Percentiles rank a stretch among this genome's conserved stretches.
Evolutionary conservation across 768 basidiomycete genomes (phyloP).

Genomic region (Boletus eberwhitei): DNA sequence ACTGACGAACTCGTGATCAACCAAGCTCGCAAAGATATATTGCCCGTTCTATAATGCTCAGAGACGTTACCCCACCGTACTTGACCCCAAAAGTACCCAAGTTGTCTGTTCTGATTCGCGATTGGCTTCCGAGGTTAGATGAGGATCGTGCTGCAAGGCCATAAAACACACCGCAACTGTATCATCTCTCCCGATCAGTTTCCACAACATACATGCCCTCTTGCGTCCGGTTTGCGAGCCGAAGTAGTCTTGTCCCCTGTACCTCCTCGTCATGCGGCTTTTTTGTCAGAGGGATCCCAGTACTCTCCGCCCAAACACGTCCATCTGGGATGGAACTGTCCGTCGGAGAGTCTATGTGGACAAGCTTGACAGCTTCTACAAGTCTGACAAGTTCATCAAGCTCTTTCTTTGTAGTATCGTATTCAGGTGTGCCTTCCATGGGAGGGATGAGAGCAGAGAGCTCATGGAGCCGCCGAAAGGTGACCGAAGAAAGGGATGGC

Average conservation of each 20-base stretch:
- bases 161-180: conserved; percentile 2
- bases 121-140: not conserved
- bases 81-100: not conserved
- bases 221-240: conserved; percentile 45
- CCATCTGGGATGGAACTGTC: conserved; percentile 36
- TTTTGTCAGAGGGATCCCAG: conserved; percentile 30
- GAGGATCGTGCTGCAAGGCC: not conserved
- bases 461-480: conserved; percentile 62
- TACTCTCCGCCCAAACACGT: conserved; percentile 41
- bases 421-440: conserved; percentile 50
- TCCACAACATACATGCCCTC: conserved; percentile 64
- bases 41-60: not conserved
- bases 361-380: conserved; percentile 78
- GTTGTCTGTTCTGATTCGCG: not conserved
- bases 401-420: conserved; percentile 49
- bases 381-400: conserved; percentile 71
- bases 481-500: conserved; percentile 54
- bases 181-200: conserved; percentile 30
- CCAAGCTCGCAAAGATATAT: not conserved
- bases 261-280: conserved; percentile 23
- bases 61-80: not conserved
- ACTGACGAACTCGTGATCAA: conserved; percentile 30
- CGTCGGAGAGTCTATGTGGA: conserved; percentile 37
- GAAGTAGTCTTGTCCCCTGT: conserved; percentile 46
- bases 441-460: conserved; percentile 74